A percentile compares a stretch with the other conserved stretches of the same genome.
Evolutionary conservation across 305 asterid genomes (phyloP).

Genomic region (Rubia peregrina): DNA sequence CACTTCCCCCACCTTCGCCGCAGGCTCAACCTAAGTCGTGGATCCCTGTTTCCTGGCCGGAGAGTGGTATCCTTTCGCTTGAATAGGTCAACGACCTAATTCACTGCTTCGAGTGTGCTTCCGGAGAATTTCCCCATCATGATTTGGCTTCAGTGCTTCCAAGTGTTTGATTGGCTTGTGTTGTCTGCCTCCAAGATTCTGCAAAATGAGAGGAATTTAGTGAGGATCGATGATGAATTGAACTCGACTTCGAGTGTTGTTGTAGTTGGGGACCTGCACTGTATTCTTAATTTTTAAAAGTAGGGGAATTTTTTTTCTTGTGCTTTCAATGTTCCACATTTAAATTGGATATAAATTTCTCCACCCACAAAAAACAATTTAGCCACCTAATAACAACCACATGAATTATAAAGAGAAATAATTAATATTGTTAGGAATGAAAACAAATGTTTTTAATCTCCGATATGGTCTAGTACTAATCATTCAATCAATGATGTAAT

Average conservation of each 20-base stretch:
- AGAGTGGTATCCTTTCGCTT: conserved; percentile 38
- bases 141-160: too few relatives aligned
- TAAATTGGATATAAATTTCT: too few relatives aligned
- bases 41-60: conserved; percentile 82
- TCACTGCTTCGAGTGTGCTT: conserved; percentile 75
- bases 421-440: too few relatives aligned
- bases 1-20: conserved; percentile 23
- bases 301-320: too few relatives aligned
- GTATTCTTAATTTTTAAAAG: conserved; percentile 8
- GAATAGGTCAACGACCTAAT: conserved; percentile 61
- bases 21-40: conserved; percentile 33
- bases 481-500: too few relatives aligned
- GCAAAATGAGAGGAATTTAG: conserved; percentile 89
- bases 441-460: too few relatives aligned
- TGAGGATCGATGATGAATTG: conserved; percentile 43
- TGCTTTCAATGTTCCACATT: too few relatives aligned
- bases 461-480: too few relatives aligned
- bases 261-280: conserved; percentile 92
- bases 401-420: too few relatives aligned
- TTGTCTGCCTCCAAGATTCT: conserved; percentile 65
- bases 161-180: conserved; percentile 61
- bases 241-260: conserved; percentile 47
- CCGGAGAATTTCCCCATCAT: conserved; percentile 45
- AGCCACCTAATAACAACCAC: too few relatives aligned
- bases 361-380: too few relatives aligned